Evolutionary conservation across 805 yeast genomes (phyloP).

Genomic region (Brettanomyces naardenensis): DNA sequence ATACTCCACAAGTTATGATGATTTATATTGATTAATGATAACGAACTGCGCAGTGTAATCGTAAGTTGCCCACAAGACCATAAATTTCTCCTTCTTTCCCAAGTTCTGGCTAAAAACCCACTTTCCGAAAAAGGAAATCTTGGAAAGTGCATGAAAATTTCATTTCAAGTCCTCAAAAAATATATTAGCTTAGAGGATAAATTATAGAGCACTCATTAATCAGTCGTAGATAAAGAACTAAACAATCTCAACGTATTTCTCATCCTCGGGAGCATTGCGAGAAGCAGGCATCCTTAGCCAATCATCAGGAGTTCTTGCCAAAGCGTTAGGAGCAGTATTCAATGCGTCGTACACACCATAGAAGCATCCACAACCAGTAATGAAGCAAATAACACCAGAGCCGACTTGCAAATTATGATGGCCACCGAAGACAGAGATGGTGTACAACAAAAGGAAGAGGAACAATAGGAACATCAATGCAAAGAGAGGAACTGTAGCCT

Average conservation of each 20-base stretch:
- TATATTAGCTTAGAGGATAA: no score
- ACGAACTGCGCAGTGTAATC: background rate
- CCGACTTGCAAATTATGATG: constrained; percentile 25
- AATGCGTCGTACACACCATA: constrained; percentile 35
- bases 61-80: no score
- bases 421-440: constrained; percentile 31
- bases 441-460: constrained; percentile 33
- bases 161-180: no score
- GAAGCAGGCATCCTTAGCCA: constrained; percentile 22
- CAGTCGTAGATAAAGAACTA: no score
- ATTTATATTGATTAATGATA: no score
- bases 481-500: constrained; percentile 33
- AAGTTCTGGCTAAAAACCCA: background rate
- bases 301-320: constrained; percentile 12
- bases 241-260: constrained; percentile 13
- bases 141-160: background rate
- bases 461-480: constrained; percentile 30
- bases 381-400: constrained; percentile 35
- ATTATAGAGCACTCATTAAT: no score
- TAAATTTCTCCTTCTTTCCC: background rate
- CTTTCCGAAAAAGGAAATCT: background rate
- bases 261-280: constrained; percentile 14
- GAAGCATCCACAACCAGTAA: constrained; percentile 32
- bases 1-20: background rate
- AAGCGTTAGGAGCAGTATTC: constrained; percentile 17